Evolutionary conservation across 768 basidiomycete genomes (phyloP).

Genomic region (Lentinula lateritia): DNA sequence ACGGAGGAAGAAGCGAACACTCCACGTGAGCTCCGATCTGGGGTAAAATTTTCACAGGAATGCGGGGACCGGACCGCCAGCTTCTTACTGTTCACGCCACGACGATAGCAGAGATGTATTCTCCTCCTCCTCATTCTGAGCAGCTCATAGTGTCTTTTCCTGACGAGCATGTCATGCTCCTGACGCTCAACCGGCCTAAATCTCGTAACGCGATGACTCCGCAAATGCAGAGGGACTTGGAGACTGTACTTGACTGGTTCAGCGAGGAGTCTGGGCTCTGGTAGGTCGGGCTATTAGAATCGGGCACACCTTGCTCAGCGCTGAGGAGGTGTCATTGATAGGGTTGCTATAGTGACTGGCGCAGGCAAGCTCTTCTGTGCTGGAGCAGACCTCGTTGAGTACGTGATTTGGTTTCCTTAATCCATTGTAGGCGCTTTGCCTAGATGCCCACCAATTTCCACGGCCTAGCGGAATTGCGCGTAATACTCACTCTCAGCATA

Average conservation of each 20-base stretch:
- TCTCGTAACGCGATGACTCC: conserved; percentile 72
- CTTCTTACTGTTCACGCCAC: not conserved
- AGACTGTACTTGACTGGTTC: conserved; percentile 61
- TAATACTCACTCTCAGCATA: conserved; percentile 16
- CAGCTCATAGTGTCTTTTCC: conserved; percentile 28
- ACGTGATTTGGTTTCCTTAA: conserved; percentile 18
- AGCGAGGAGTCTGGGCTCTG: conserved; percentile 68
- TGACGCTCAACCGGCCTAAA: conserved; percentile 64
- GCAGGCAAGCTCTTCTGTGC: conserved; percentile 72
- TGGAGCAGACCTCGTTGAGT: conserved; percentile 76
- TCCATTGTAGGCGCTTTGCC: not conserved
- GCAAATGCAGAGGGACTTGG: conserved; percentile 48
- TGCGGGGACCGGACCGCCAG: too few species aligned
- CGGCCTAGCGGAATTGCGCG: not conserved
- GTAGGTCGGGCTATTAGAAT: conserved; percentile 30
- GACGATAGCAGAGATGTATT: not conserved
- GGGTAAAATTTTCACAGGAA: not conserved
- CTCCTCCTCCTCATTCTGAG: conserved; percentile 6
- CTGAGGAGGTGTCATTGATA: conserved; percentile 18
- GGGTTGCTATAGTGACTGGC: conserved; percentile 74
- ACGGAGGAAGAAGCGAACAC: not conserved
- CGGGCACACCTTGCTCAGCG: not conserved
- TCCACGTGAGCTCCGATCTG: not conserved
- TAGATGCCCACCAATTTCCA: not conserved
- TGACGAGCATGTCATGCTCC: conserved; percentile 42